These are phyloP conservation scores for Claviceps quebecensis DNA, from an alignment of 2,329 filamentous ascomycete species.

Conservation along the genomic window DNA sequence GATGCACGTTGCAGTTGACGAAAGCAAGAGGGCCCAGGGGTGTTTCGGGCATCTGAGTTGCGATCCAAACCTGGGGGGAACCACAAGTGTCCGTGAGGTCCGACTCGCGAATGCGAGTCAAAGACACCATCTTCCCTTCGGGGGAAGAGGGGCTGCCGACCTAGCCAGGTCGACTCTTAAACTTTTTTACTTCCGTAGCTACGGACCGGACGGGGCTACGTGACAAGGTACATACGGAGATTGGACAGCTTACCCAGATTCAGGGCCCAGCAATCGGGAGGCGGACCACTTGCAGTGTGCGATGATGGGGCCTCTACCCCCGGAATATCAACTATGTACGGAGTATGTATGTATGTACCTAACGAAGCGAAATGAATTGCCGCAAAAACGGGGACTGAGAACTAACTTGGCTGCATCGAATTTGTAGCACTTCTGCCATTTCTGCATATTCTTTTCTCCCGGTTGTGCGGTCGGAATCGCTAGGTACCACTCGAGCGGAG, in stretches of 20 bases:
- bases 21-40: not conserved
- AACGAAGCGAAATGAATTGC: constrained; percentile 19
- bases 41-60: not conserved
- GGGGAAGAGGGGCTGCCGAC: not conserved
- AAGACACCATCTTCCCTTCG: not conserved
- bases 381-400: constrained; percentile 5
- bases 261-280: not conserved
- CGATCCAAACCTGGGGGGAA: not conserved
- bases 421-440: not conserved
- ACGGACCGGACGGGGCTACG: not conserved
- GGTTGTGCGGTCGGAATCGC: not conserved
- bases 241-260: not conserved
- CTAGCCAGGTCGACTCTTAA: not conserved
- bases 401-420: constrained; percentile 1
- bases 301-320: constrained; percentile 10
- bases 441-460: not conserved
- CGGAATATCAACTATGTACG: constrained; percentile 10
- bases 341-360: too few relatives aligned
- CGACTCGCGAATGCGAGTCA: constrained; percentile 4
- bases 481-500: not conserved
- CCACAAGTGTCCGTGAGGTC: not conserved
- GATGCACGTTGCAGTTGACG: not conserved
- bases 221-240: too few relatives aligned
- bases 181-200: not conserved
- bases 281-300: not conserved